These are phyloP conservation scores for Rubia peregrina DNA, from an alignment of 305 asterid species.

Conservation along the genomic window DNA sequence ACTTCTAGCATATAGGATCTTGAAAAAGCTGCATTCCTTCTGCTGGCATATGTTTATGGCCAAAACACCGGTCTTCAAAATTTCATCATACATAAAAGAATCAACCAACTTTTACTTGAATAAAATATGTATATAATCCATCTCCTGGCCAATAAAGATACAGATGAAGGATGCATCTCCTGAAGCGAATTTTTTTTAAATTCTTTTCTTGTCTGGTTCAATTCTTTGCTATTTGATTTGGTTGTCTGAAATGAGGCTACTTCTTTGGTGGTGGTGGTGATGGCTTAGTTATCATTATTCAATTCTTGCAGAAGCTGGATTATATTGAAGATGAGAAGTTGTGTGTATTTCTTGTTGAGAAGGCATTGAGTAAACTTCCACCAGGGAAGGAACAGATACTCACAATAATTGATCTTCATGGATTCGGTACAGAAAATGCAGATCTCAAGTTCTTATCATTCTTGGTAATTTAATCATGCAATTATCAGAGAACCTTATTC, in stretches of 20 bases:
- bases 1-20: background rate
- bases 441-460: constrained; percentile 71
- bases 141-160: background rate
- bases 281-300: background rate
- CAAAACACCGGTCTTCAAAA: background rate
- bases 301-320: constrained; percentile 38
- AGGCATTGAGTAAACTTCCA: constrained; percentile 63
- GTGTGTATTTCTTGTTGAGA: constrained; percentile 71
- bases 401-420: constrained; percentile 64
- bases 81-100: background rate
- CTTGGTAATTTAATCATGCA: constrained; percentile 44
- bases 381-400: constrained; percentile 60
- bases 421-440: constrained; percentile 57
- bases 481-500: background rate
- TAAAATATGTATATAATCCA: background rate
- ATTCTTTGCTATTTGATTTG: background rate
- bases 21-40: background rate
- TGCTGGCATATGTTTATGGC: background rate
- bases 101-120: background rate
- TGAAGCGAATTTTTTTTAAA: background rate
- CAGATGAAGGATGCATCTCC: background rate
- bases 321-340: constrained; percentile 63
- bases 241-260: constrained; percentile 1
- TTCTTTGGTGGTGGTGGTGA: background rate
- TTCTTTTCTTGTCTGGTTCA: background rate